Evolutionary conservation across 2,329 filamentous ascomycete genomes (phyloP), one percentile per base, ranked within the genome.

Genomic region (Penicillium sp.): DNA sequence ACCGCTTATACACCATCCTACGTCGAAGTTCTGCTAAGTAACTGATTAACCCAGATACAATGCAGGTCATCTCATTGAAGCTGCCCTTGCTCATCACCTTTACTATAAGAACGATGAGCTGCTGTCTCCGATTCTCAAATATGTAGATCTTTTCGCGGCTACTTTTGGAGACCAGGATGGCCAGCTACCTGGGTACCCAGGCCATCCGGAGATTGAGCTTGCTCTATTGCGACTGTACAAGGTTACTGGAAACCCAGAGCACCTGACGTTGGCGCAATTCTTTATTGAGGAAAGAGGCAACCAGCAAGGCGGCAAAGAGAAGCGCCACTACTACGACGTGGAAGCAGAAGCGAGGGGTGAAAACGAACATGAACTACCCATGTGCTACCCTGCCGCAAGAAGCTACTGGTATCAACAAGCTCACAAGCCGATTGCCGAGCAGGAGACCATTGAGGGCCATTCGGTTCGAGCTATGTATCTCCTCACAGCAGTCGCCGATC

Each of bases 391-490:
- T 3, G 76, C 77, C 63, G 65, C 70, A 0, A 65, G 72, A 53
- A 74, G 73, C 38, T 78, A 80, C 54, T 81, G 79, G 82, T 65
- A 65, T 37, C 81, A 83, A 58, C 85, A 88, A 71, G 83, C 86
- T 0, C 85, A 88, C 66, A 68, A 72, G 30, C 86, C 85, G 0
- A 83, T 88, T 22, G 66, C 80, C 0, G 77, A 86, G 53, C 86
- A 88, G 69, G 62, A 78, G 35, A 81, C 81, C 0, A 79, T 88
- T 49, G 83, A 88, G 65, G 87, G 86, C 0, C 86, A 89, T 64
- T 80, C 84, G 0, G 86, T 89, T 3, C 79, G 87, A 33, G 85
- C 84, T 0, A 83, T 87, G 79, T 89, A 89, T 68, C 80, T 89
- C 1, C 78, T 87, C 7, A 87, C 84, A 3, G 85, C 83, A 0